Conservation (phyloP, 495 filamentous ascomycete species). For the Penicillium simplicissimum region DNA sequence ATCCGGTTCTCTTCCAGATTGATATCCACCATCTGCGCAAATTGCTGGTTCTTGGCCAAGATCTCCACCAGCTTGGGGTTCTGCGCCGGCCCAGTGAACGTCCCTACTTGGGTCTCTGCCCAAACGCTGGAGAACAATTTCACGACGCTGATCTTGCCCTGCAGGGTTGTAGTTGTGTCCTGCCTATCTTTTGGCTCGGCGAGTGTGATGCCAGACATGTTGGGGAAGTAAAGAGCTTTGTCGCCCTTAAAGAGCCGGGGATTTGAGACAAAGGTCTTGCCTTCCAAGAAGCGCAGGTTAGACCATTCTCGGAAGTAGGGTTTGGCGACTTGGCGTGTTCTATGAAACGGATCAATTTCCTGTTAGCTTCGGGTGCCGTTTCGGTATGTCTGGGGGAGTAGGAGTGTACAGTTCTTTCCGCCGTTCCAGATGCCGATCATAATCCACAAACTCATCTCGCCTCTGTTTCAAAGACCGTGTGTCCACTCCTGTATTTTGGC, state of each 20-base stretch:
- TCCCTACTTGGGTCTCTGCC: constrained; percentile 77
- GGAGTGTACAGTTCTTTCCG: constrained; percentile 70
- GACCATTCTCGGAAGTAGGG: constrained; percentile 94
- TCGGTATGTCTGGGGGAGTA: neutral
- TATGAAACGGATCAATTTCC: constrained; percentile 21
- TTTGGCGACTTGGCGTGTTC: constrained; percentile 60
- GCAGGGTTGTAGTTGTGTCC: constrained; percentile 72
- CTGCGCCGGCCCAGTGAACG: constrained; percentile 61
- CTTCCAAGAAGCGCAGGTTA: constrained; percentile 75
- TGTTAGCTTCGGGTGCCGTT: neutral
- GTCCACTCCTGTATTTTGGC: constrained; percentile 81
- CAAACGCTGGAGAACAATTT: constrained; percentile 77
- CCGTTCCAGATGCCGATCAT: constrained; percentile 74
- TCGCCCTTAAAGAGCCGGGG: constrained; percentile 72
- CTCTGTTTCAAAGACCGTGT: constrained; percentile 62
- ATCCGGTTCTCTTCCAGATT: constrained; percentile 81
- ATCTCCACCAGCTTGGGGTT: constrained; percentile 66
- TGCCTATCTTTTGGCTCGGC: constrained; percentile 45
- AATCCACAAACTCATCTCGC: constrained; percentile 79
- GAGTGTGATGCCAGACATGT: constrained; percentile 78
- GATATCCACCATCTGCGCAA: constrained; percentile 75
- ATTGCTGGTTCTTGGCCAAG: constrained; percentile 38
- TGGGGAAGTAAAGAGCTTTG: constrained; percentile 87
- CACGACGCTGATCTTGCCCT: constrained; percentile 73
- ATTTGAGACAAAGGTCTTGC: constrained; percentile 86